Evolutionary conservation across 2,329 filamentous ascomycete genomes (phyloP).

Genomic region (Massarina eburnea): DNA sequence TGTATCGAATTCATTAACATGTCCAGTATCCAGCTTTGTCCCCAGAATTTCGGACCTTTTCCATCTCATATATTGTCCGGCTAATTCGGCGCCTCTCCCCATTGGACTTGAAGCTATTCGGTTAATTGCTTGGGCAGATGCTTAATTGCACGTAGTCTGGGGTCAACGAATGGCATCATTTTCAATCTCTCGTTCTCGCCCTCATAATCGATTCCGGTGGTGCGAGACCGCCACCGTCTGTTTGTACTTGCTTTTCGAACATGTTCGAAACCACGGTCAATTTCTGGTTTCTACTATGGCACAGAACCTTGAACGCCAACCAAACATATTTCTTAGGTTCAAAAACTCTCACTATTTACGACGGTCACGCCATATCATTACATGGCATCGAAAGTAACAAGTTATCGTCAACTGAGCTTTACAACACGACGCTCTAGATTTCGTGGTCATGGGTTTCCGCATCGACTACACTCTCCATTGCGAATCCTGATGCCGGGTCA

Average conservation of each 20-base stretch:
- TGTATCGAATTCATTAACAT: constrained; percentile 6
- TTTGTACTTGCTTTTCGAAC: background rate
- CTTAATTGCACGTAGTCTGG: constrained; percentile 18
- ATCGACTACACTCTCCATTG: background rate
- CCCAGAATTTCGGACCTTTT: constrained; percentile 17
- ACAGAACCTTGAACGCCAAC: too few relatives aligned
- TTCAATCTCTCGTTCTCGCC: background rate
- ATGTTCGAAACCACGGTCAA: background rate
- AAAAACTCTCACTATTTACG: too few relatives aligned
- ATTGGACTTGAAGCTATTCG: constrained; percentile 18
- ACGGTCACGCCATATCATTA: too few relatives aligned
- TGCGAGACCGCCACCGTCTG: too few relatives aligned
- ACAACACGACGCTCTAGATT: constrained; percentile 1
- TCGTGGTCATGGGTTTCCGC: background rate
- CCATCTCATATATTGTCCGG: constrained; percentile 12
- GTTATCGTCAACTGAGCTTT: background rate
- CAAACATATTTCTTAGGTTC: too few relatives aligned
- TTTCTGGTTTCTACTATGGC: background rate
- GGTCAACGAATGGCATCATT: constrained; percentile 14
- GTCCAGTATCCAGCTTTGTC: constrained; percentile 10
- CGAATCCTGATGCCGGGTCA: background rate
- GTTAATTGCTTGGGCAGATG: constrained; percentile 29
- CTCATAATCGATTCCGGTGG: background rate
- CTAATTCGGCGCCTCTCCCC: constrained; percentile 13
- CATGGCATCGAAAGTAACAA: too few relatives aligned